phyloP scores from a whole-genome alignment of 1,284 basidiomycete genomes.

The Leccinum glutinopallens region DNA sequence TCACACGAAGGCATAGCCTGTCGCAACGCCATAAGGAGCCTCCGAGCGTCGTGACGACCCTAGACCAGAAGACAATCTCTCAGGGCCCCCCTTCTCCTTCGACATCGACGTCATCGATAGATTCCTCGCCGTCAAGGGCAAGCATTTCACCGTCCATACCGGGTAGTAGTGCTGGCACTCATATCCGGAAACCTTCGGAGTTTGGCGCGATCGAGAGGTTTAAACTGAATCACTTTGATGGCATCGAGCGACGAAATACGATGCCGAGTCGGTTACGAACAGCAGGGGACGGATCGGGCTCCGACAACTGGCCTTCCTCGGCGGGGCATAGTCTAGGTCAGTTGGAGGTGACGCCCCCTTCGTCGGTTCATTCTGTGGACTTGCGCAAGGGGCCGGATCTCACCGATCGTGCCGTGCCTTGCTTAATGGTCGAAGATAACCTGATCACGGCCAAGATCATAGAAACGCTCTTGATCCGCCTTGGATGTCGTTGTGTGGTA shows the following conservation, averaged over 20 bases:
- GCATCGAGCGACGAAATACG: slow-evolving; percentile 77
- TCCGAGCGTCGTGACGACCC: slow-evolving; percentile 69
- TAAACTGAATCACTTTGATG: slow-evolving; percentile 77
- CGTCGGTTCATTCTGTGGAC: slow-evolving; percentile 79
- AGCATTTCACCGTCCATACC: slow-evolving; percentile 73
- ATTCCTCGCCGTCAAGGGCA: slow-evolving; percentile 85
- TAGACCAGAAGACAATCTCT: slow-evolving; percentile 59
- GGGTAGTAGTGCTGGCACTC: slow-evolving; percentile 54
- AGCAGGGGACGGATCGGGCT: slow-evolving; percentile 77
- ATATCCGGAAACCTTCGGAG: slow-evolving; percentile 84
- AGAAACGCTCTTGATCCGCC: slow-evolving; percentile 87
- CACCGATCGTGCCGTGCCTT: slow-evolving; percentile 81
- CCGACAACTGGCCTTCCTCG: slow-evolving; percentile 71
- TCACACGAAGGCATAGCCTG: slow-evolving; percentile 67
- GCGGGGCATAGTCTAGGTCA: slow-evolving; percentile 54
- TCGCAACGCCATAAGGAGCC: slow-evolving; percentile 78
- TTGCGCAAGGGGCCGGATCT: slow-evolving; percentile 70
- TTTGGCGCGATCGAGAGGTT: slow-evolving; percentile 84
- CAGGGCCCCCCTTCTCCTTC: slow-evolving; percentile 86
- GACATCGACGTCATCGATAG: slow-evolving; percentile 90
- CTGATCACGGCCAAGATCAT: slow-evolving; percentile 96
- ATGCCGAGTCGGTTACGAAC: slow-evolving; percentile 88
- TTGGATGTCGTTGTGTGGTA: slow-evolving; percentile 92
- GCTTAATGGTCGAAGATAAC: slow-evolving; percentile 95
- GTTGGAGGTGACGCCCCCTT: slow-evolving; percentile 66